Evolutionary conservation across 2,329 filamentous ascomycete genomes (phyloP).

Genomic region (Fusarium marasasianum): DNA sequence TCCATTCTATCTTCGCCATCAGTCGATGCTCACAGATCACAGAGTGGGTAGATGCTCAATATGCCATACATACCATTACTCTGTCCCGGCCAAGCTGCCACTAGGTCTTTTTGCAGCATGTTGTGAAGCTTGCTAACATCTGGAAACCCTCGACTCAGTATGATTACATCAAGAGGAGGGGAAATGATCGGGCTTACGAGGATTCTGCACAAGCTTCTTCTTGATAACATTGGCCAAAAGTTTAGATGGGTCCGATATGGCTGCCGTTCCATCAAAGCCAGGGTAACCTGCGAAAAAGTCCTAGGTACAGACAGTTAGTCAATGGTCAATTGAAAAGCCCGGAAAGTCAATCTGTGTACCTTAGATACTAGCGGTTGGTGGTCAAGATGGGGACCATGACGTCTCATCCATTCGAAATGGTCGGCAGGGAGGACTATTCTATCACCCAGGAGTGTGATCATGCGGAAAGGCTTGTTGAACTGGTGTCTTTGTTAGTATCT

Average conservation of each 20-base stretch:
- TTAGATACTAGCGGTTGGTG: not conserved
- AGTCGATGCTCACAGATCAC: not conserved
- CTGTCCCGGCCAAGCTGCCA: not conserved
- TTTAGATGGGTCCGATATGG: not conserved
- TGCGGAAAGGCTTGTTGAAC: not conserved
- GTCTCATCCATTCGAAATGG: not conserved
- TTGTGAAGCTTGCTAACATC: not conserved
- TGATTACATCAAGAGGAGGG: not conserved
- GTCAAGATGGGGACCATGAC: not conserved
- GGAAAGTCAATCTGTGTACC: fast-evolving
- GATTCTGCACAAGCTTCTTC: not conserved
- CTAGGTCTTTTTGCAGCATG: not conserved
- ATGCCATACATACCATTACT: not conserved
- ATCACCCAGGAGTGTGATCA: not conserved
- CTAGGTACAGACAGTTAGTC: not conserved
- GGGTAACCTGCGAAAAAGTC: not conserved
- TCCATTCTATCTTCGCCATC: not conserved
- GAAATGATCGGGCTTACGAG: not conserved
- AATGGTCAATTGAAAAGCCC: fast-evolving
- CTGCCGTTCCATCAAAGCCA: not conserved
- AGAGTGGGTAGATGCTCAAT: not conserved
- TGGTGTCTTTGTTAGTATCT: not conserved
- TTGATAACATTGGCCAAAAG: not conserved
- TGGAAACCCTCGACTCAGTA: not conserved
- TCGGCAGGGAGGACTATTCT: not conserved